A percentile compares a stretch with the other conserved stretches of the same genome.
phyloP scores from a whole-genome alignment of 345 rosid species.

The Brassica incana region DNA sequence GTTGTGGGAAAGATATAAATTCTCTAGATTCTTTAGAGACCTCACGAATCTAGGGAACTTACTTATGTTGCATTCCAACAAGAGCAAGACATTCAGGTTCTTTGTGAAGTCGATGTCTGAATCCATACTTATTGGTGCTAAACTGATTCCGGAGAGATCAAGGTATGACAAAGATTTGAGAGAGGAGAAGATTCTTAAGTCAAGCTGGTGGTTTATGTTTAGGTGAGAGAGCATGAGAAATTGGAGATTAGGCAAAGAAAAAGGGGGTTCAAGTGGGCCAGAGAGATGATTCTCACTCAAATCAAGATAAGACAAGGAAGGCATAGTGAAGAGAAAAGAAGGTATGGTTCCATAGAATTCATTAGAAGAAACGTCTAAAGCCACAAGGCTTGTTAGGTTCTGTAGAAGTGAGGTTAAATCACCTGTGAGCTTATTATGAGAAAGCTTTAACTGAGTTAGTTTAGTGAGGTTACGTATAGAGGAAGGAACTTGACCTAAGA shows the following conservation, averaged over 20 bases:
- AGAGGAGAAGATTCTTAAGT: neutral
- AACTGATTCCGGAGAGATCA: neutral
- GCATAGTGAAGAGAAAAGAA: neutral
- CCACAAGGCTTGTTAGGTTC: neutral
- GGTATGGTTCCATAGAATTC: neutral
- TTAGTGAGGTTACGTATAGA: neutral
- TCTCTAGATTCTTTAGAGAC: neutral
- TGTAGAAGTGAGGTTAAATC: neutral
- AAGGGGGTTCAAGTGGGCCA: neutral
- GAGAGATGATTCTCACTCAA: neutral
- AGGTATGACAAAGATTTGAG: neutral
- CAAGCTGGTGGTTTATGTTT: neutral
- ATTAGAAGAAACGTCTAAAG: neutral
- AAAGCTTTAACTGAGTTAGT: neutral
- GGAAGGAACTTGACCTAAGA: neutral
- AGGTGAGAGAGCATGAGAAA: neutral
- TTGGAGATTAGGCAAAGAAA: neutral
- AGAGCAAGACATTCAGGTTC: neutral
- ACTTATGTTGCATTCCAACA: neutral
- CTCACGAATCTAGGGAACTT: neutral
- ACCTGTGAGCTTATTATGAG: neutral
- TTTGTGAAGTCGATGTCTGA: neutral
- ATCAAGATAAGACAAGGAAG: neutral
- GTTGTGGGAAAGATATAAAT: neutral
- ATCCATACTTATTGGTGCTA: neutral